Conservation (phyloP, 306 rosid species). For the Begonia peltatifolia region DNA sequence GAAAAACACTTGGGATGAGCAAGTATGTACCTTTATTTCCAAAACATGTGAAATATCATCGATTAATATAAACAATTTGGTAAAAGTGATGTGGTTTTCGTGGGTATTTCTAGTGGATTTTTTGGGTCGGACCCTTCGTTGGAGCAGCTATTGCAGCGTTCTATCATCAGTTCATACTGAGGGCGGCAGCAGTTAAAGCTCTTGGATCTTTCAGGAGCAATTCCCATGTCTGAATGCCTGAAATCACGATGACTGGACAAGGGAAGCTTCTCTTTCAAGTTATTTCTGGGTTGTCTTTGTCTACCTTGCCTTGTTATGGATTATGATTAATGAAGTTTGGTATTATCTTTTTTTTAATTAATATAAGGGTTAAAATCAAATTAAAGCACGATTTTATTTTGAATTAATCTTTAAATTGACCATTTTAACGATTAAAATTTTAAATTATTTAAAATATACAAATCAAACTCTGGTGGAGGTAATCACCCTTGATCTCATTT, state of each 20-base stretch:
- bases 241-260: too few species aligned
- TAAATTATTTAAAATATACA: too few species aligned
- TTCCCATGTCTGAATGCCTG: slow-evolving; percentile 17
- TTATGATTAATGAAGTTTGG: background rate
- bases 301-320: background rate
- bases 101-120: slow-evolving; percentile 55
- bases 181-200: slow-evolving; percentile 78
- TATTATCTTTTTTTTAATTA: too few species aligned
- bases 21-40: slow-evolving; percentile 27
- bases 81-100: background rate
- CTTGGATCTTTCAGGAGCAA: slow-evolving; percentile 93
- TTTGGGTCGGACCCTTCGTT: slow-evolving; percentile 86
- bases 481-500: too few species aligned
- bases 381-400: too few species aligned
- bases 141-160: slow-evolving; percentile 95
- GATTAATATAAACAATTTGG: too few species aligned
- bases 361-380: too few species aligned
- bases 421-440: too few species aligned
- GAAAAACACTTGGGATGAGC: slow-evolving; percentile 57
- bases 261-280: too few species aligned
- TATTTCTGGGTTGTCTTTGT: background rate
- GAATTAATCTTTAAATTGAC: too few species aligned
- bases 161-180: slow-evolving; percentile 87
- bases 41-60: too few species aligned
- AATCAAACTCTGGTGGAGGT: too few species aligned